phyloP scores from a whole-genome alignment of 306 rosid genomes.

The Boehmeria nivea region DNA sequence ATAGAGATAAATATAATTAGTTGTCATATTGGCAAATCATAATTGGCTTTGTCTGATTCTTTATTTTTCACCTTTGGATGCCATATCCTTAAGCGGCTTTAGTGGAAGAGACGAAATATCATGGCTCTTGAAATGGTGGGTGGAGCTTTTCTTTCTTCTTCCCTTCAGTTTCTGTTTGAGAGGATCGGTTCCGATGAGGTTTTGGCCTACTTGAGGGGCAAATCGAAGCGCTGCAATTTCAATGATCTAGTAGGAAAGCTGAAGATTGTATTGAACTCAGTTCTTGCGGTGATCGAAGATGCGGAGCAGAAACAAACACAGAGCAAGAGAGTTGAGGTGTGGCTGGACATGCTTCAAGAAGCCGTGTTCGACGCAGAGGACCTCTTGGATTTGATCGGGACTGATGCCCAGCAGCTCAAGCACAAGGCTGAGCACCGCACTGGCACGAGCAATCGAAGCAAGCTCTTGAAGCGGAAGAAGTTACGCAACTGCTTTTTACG shows the following conservation, averaged over 20 bases:
- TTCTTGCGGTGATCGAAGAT: background rate
- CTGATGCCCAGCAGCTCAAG: constrained; percentile 2
- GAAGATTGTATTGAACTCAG: no score
- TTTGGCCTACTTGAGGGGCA: background rate
- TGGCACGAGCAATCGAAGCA: background rate
- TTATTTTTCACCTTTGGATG: no score
- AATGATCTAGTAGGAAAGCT: background rate
- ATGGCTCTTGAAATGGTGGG: no score
- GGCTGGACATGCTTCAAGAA: constrained; percentile 5
- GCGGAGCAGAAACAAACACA: constrained; percentile 8
- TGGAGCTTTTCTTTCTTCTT: constrained; percentile 38
- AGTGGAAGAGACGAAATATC: no score
- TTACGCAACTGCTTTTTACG: background rate
- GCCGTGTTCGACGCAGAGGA: constrained; percentile 10
- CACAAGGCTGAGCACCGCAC: no score
- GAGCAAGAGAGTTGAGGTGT: background rate
- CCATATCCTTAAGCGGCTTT: no score
- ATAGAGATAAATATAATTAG: no score
- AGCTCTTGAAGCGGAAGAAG: background rate
- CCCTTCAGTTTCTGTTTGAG: constrained; percentile 25
- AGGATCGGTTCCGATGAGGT: constrained; percentile 15
- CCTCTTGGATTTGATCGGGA: constrained; percentile 1
- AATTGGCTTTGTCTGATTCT: no score
- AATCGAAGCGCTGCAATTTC: background rate
- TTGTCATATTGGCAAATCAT: no score